A percentile compares a stretch with the other conserved stretches of the same genome.
Evolutionary conservation across 2,329 filamentous ascomycete genomes (phyloP).

Genomic region (Diplodia scrobiculata): DNA sequence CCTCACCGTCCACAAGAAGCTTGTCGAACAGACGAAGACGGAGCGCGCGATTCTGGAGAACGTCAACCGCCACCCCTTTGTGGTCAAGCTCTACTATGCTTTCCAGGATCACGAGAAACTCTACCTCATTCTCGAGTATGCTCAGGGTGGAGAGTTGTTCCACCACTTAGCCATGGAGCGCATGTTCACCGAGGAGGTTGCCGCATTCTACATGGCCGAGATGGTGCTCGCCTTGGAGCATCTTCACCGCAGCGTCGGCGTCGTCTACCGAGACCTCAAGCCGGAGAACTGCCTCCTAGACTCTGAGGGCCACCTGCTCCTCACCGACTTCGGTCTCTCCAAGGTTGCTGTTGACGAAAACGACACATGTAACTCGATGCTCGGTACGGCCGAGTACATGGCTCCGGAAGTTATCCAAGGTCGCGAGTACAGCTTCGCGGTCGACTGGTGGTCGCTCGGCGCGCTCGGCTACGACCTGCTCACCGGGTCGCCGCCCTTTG

Average conservation of each 20-base stretch:
- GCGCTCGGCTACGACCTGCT: conserved; percentile 90
- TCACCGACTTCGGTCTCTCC: conserved; percentile 95
- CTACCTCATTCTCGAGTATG: conserved; percentile 96
- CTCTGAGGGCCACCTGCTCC: conserved; percentile 82
- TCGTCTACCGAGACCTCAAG: conserved; percentile 96
- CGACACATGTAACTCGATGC: conserved; percentile 78
- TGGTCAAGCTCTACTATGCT: conserved; percentile 96
- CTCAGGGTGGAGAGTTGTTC: conserved; percentile 94
- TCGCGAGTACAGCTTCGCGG: conserved; percentile 86
- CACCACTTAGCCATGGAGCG: conserved; percentile 90
- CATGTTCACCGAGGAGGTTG: conserved; percentile 88
- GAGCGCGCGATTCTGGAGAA: conserved; percentile 93
- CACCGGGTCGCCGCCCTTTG: conserved; percentile 89
- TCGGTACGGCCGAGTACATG: conserved; percentile 98
- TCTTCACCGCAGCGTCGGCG: conserved; percentile 85
- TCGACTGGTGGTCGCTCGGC: conserved; percentile 98
- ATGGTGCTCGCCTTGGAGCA: conserved; percentile 94
- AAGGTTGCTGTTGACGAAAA: conserved; percentile 82
- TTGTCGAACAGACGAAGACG: conserved; percentile 96
- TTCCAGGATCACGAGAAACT: conserved; percentile 98
- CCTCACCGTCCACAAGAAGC: conserved; percentile 89
- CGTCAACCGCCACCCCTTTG: conserved; percentile 94
- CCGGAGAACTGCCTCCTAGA: conserved; percentile 97
- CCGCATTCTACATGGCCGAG: conserved; percentile 98
- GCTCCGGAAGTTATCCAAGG: conserved; percentile 90